These are phyloP conservation scores for Russula brevipes DNA, from an alignment of 768 basidiomycete species.

Conservation along the genomic window DNA sequence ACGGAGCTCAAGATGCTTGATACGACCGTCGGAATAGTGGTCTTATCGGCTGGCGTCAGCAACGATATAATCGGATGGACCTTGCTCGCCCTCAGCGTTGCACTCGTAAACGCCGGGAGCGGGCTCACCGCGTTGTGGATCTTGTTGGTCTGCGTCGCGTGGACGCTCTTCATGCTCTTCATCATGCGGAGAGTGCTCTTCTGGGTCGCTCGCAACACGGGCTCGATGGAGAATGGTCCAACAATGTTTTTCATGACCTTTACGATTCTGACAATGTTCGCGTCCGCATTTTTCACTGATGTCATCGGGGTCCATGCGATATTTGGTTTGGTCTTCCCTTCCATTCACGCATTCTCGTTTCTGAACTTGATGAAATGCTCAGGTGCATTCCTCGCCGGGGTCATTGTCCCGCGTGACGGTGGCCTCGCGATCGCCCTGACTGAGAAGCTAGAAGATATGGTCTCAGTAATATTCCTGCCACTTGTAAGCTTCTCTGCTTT, in stretches of 20 bases:
- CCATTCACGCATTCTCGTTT: neutral
- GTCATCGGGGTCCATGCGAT: conserved; percentile 89
- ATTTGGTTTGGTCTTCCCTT: conserved; percentile 50
- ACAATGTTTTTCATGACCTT: conserved; percentile 86
- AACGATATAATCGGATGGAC: conserved; percentile 78
- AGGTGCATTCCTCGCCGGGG: conserved; percentile 78
- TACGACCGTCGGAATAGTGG: conserved; percentile 88
- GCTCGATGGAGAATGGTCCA: conserved; percentile 77
- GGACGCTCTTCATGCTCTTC: conserved; percentile 71
- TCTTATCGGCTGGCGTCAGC: conserved; percentile 87
- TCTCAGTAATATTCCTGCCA: conserved; percentile 83
- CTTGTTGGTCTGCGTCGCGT: conserved; percentile 72
- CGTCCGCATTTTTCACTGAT: conserved; percentile 89
- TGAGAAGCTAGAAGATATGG: conserved; percentile 95
- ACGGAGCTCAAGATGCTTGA: conserved; percentile 89
- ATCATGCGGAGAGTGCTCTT: conserved; percentile 54
- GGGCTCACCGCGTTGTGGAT: conserved; percentile 85
- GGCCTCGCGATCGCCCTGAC: conserved; percentile 83
- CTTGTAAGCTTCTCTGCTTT: conserved; percentile 44
- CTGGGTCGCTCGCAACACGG: conserved; percentile 74
- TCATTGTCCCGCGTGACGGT: conserved; percentile 83
- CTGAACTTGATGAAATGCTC: neutral
- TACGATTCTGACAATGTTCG: conserved; percentile 75
- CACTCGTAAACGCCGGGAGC: conserved; percentile 82
- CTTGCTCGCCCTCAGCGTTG: conserved; percentile 83